Evolutionary conservation across 202 grass and related monocot species (phyloP), one percentile per base, ranked within the genome.

Genomic region (Brachypodium distachyon): DNA sequence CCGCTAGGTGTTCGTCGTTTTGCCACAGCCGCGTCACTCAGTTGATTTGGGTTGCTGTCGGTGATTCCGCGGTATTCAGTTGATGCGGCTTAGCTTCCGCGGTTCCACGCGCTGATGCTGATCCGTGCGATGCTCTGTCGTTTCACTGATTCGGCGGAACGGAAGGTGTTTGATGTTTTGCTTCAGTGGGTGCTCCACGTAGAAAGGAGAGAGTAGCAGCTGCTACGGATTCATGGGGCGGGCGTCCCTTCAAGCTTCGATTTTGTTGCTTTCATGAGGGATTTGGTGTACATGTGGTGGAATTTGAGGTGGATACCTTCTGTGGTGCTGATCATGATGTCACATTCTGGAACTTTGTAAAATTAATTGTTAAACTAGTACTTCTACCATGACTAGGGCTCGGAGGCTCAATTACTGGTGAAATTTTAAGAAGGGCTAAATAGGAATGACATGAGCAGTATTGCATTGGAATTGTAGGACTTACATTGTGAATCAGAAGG

Each of bases 1-100:
- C 57, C 57, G 4, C 51, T 39, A 72, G 67, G 50, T 65, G 82
- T 73, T 72, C 54, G 70, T 82, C 37, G 23, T 82, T 82, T 44
- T 77, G 49, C 40, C 66, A 3, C 57, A 19, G 0, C 64, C 39
- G 56, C 16, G 57, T 14, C 33, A 3, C 6, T 27, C 26, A 0
- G 4, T 72, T 72, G 63, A 13, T 49, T 38, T 41, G 27, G 46
- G 22, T 42, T 32, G 63, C 1, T n/a, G 22, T 34, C 27, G 66
- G 21, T 4, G 8, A 11, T 47, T 44, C 56, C 18, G 39, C 11
- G 49, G 21, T n/a, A 2, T 17, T 61, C 42, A 0, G 17, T 60
- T 59, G 64, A 26, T 63, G 12, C 13, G 48, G n/a, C 14, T 29
- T 16, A 56, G 4, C 46, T n/a, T 23, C 11, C 52, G 29, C 14